phyloP scores from a whole-genome alignment of 108 stramenopile genomes.

The Nitzschia palea region DNA sequence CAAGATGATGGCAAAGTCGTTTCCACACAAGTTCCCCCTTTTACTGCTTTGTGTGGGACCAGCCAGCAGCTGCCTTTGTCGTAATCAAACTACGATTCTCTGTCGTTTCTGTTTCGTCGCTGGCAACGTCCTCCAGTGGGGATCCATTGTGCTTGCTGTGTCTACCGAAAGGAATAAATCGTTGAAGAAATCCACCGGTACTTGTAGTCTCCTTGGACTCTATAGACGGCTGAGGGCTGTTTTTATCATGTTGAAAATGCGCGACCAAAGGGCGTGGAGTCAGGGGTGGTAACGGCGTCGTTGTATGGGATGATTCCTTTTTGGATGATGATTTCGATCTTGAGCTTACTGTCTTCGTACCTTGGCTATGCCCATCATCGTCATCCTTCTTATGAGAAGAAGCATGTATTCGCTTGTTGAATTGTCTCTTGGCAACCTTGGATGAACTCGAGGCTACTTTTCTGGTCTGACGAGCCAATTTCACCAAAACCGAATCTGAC shows the following conservation, averaged over 20 bases:
- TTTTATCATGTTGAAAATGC: neutral
- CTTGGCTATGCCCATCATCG: neutral
- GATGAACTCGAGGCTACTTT: constrained; percentile 6
- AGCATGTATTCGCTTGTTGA: neutral
- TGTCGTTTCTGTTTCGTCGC: neutral
- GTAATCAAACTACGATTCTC: neutral
- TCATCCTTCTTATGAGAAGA: neutral
- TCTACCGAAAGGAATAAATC: neutral
- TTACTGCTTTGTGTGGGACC: too few relatives aligned
- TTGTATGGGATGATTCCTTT: neutral
- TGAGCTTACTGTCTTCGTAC: neutral
- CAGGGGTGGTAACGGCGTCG: neutral
- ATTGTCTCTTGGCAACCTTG: constrained; percentile 7
- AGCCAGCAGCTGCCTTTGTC: too few relatives aligned
- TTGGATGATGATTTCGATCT: neutral
- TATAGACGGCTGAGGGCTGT: neutral
- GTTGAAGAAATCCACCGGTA: too few relatives aligned
- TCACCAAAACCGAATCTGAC: constrained; percentile 8
- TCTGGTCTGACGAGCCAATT: neutral
- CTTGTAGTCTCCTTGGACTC: too few relatives aligned
- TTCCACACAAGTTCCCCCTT: too few relatives aligned
- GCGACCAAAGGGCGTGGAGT: neutral
- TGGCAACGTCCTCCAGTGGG: neutral
- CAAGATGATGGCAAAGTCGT: too few relatives aligned
- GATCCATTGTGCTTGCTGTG: neutral